Evolutionary conservation across 768 basidiomycete species (phyloP).

Genomic region (Tremella yokohamensis): DNA sequence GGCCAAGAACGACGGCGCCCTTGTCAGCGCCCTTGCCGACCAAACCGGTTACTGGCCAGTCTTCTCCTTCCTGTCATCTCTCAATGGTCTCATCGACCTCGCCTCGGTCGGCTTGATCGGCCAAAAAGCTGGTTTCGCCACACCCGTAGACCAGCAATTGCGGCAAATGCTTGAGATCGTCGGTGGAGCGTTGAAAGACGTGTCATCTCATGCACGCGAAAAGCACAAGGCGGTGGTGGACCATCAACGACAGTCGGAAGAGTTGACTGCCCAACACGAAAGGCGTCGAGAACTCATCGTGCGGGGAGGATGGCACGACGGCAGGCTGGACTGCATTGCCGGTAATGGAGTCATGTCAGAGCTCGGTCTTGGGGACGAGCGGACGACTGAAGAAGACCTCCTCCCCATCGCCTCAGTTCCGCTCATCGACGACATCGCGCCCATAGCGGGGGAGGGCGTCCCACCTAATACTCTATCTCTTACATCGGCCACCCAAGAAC

Average conservation of each 20-base stretch:
- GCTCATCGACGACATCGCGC: slow-evolving; percentile 32
- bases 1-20: slow-evolving; percentile 58
- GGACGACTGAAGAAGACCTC: slow-evolving; percentile 53
- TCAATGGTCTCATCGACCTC: slow-evolving; percentile 82
- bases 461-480: slow-evolving; percentile 34
- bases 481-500: slow-evolving; percentile 7
- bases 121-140: slow-evolving; percentile 86
- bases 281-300: slow-evolving; percentile 55
- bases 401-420: slow-evolving; percentile 22
- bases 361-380: slow-evolving; percentile 76
- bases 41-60: slow-evolving; percentile 82
- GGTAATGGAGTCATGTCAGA: slow-evolving; percentile 85
- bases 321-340: slow-evolving; percentile 74
- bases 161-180: slow-evolving; percentile 79
- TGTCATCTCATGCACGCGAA: slow-evolving; percentile 55
- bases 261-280: slow-evolving; percentile 52
- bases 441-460: slow-evolving; percentile 33
- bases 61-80: slow-evolving; percentile 76
- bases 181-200: slow-evolving; percentile 65
- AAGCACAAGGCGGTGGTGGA: slow-evolving; percentile 39
- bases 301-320: slow-evolving; percentile 78
- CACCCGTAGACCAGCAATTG: slow-evolving; percentile 73
- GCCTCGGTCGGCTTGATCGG: slow-evolving; percentile 91
- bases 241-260: slow-evolving; percentile 53
- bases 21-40: slow-evolving; percentile 65